Percentiles rank a stretch among this genome's conserved stretches.
Conservation (phyloP, 2,329 filamentous ascomycete genomes). For the Emmonsiellopsis sp. region DNA sequence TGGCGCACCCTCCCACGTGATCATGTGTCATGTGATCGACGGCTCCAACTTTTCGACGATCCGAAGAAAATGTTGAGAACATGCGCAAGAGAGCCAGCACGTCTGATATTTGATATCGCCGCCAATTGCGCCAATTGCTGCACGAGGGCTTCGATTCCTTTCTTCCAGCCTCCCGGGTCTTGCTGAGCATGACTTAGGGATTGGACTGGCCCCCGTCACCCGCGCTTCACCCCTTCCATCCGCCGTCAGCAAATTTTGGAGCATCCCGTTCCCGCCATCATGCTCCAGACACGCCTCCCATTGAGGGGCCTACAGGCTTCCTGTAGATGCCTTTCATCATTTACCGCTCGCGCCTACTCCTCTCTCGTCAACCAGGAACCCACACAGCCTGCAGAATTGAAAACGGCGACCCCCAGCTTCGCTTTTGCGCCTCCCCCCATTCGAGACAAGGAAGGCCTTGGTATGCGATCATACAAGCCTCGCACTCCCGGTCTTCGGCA, state of each 20-base stretch:
- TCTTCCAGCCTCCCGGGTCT: neutral
- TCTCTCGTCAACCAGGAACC: constrained; percentile 32
- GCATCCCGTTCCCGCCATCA: constrained; percentile 24
- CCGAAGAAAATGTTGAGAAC: neutral
- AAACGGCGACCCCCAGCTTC: constrained; percentile 12
- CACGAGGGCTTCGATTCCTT: neutral
- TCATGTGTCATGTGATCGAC: neutral
- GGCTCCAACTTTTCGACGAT: neutral
- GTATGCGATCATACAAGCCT: constrained; percentile 81
- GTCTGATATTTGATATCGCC: neutral
- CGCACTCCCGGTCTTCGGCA: constrained; percentile 88
- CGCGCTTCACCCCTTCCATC: neutral
- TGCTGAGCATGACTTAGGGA: neutral
- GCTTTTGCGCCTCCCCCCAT: constrained; percentile 39
- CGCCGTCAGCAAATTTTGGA: neutral
- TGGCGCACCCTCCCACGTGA: neutral
- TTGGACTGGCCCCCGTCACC: neutral
- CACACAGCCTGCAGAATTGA: constrained; percentile 2
- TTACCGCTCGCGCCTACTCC: constrained; percentile 45
- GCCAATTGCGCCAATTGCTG: neutral
- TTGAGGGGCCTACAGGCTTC: constrained; percentile 42
- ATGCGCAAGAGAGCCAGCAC: neutral
- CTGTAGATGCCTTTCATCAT: constrained; percentile 37
- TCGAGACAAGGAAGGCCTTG: constrained; percentile 32
- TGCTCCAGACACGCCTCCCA: constrained; percentile 60